A percentile compares a stretch with the other conserved stretches of the same genome.
These are phyloP conservation scores for Heterobasidion annosum DNA, from an alignment of 1,284 basidiomycete species.

Conservation along the genomic window DNA sequence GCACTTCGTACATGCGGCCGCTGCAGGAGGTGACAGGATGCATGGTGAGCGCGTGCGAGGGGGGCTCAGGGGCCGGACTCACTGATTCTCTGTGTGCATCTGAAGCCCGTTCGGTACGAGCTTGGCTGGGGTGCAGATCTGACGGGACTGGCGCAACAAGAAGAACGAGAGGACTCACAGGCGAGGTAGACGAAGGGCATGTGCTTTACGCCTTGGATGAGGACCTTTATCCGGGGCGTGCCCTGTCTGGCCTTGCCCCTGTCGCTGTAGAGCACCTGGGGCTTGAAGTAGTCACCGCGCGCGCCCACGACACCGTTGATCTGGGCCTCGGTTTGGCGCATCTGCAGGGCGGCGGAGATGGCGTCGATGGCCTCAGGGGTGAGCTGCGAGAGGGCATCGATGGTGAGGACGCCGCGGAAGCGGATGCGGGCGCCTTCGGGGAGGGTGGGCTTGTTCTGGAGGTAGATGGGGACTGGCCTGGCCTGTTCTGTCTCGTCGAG, in stretches of 20 bases:
- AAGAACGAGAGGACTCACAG: constrained; percentile 20
- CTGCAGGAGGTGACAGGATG: constrained; percentile 13
- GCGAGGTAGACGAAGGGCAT: constrained; percentile 32
- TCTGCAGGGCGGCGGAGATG: constrained; percentile 26
- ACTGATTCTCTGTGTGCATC: constrained; percentile 12
- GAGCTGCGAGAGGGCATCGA: constrained; percentile 35
- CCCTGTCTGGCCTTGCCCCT: not conserved
- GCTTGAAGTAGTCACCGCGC: constrained; percentile 3
- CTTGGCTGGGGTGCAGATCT: constrained; percentile 4
- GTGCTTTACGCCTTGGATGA: constrained; percentile 5
- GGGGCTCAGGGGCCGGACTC: not conserved
- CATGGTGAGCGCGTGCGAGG: not conserved
- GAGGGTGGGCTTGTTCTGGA: constrained; percentile 3
- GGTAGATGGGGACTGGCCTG: not conserved
- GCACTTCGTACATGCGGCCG: constrained; percentile 27
- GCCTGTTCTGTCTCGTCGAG: constrained; percentile 9
- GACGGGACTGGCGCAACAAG: not conserved
- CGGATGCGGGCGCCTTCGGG: constrained; percentile 15
- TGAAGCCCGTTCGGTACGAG: constrained; percentile 12
- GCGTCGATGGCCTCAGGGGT: constrained; percentile 30
- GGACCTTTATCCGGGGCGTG: constrained; percentile 1
- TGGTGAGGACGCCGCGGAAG: constrained; percentile 38
- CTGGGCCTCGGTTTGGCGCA: constrained; percentile 7
- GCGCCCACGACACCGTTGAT: constrained; percentile 6
- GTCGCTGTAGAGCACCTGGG: not conserved